Evolutionary conservation across 2,329 filamentous ascomycete species (phyloP), one percentile per base, ranked within the genome.

Genomic region (Aspergillus quadrilineatus): DNA sequence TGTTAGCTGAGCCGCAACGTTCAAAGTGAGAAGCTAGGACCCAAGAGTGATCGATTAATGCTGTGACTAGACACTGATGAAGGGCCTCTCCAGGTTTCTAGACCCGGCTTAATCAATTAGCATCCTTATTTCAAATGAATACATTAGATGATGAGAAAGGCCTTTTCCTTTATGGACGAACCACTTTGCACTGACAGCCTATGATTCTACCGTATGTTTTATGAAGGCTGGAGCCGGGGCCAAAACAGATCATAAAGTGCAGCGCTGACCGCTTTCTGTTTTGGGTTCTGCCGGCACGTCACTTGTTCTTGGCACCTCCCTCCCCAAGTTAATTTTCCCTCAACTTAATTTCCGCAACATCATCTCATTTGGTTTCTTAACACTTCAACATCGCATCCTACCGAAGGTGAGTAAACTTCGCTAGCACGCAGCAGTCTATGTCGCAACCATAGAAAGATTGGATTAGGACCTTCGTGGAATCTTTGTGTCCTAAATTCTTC

Each of bases 261-360:
- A 8, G n/a, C 1, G 1, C 37, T 49, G 50, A 63, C 63, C 63
- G 63, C 63, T 45, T 49, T 4, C 14, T n/a, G 3, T 3, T 14
- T 34, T 12, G 14, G 36, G 43, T 63, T 65, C 55, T 63, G 60
- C 60, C 62, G 45, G 50, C 36, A 39, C 14, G 36, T 39, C 36
- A 39, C 36, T 39, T 14, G 36, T n/a, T 39, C 36, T 39, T 39
- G 36, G 36, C 36, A 42, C 17, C 42, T 17, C 39, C 42, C 6
- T 28, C 41, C 58, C 45, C 59, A 29, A 57, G 56, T 62, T 50
- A 49, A 61, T 56, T 56, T 61, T 62, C 57, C 46, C 45, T 48
- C 44, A 14, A 28, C 26, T 32, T 3, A 26, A 4, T 41, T 42
- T 48, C 15, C 22, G 28, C 39, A 36, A 43, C 10, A 32, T 10